A percentile compares a stretch with the other conserved stretches of the same genome.
Conservation (phyloP, 176 grass and related monocot species). For the Ensete glaucum region DNA sequence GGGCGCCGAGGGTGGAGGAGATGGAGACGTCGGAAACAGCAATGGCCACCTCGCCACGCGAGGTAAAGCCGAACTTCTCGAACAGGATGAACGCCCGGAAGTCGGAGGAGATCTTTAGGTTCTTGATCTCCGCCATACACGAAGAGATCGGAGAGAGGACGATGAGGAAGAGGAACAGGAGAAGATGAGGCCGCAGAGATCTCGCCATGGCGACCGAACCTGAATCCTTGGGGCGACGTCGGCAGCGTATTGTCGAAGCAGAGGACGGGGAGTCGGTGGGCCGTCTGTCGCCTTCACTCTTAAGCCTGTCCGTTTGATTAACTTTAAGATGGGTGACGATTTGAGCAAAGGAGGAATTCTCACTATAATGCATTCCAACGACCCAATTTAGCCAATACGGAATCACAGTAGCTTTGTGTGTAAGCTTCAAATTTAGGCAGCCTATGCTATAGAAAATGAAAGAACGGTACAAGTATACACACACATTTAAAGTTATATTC, state of each 20-base stretch:
- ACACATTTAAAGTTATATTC: too few relatives aligned
- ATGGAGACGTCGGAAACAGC: conserved; percentile 28
- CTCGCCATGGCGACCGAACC: not conserved
- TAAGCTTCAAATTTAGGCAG: too few relatives aligned
- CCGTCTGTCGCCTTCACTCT: not conserved
- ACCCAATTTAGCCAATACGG: too few relatives aligned
- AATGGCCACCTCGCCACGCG: conserved; percentile 37
- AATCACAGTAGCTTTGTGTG: too few relatives aligned
- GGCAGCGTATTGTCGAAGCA: not conserved
- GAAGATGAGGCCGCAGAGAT: not conserved
- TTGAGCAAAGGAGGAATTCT: not conserved
- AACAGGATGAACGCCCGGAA: conserved; percentile 63
- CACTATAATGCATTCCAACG: too few relatives aligned
- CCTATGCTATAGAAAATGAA: too few relatives aligned
- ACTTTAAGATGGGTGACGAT: not conserved
- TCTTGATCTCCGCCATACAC: conserved; percentile 79
- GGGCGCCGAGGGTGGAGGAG: conserved; percentile 29
- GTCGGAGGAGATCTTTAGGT: conserved; percentile 49
- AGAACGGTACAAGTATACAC: too few relatives aligned
- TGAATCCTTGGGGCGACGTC: not conserved
- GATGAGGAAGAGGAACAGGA: conserved; percentile 28
- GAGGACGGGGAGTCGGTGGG: not conserved
- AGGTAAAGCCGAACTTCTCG: conserved; percentile 96
- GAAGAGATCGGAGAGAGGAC: conserved; percentile 17
- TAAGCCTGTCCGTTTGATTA: not conserved